Evolutionary conservation across 352 stramenopile species (phyloP), one percentile per base, ranked within the genome.

Genomic region (Phytopythium sindhum): DNA sequence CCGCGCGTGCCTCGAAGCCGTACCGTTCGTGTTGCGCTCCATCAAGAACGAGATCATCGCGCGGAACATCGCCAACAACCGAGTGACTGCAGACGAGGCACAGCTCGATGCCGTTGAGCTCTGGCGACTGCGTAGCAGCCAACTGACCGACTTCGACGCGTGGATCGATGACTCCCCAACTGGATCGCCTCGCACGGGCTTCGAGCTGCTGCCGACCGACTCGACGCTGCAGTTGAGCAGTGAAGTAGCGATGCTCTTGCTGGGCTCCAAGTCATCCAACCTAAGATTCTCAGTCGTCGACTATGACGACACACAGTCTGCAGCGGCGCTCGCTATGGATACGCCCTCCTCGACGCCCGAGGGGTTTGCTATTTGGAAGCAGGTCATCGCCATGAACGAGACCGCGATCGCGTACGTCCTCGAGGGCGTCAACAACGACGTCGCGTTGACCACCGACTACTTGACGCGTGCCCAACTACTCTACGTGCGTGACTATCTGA

Each of bases 331-430:
- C 24, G 51, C 63, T 0, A 48, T 84, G 12, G 65, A 74, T 15
- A 31, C 59, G n/a, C 68, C 70, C 0, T 71, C 69, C 1, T 68
- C 64, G 31, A 88, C 80, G 1, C 77, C 78, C 0, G 64, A 71
- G 1, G 84, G 81, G 3, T 93, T 93, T 57, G 81, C 67, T 24
- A 88, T 93, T 50, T 93, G 84, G 84, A 91, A 91, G 28, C 77
- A 87, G 55, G 75, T 90, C 28, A 81, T 93, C 44, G 75, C 75
- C 5, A 72, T 91, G 53, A 78, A 93, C 28, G 75, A 85, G 61
- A 70, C 68, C 0, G 78, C 84, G 10, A 90, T 93, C 33, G 31
- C 26, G 0, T 82, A 80, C 42, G 65, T 89, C 0, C 67, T 93
- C 1, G 63, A 77, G 1, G 73, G 80, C 0, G 80, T 93, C 3